Percentiles rank a stretch among this genome's conserved stretches.
Evolutionary conservation across 2,329 filamentous ascomycete species (phyloP).

Genomic region (Fusarium sp.): DNA sequence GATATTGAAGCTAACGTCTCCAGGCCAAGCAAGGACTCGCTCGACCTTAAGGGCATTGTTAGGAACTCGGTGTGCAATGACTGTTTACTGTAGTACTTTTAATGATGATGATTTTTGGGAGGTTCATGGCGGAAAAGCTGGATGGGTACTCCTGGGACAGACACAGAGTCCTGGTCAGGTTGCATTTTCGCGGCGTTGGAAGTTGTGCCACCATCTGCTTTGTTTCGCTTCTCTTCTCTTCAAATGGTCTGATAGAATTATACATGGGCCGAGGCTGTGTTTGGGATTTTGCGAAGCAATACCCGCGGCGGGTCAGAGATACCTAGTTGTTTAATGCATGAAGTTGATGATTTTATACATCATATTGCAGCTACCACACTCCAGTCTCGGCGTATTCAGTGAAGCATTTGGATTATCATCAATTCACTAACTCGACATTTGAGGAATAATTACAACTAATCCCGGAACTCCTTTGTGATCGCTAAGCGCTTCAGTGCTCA

Average conservation of each 20-base stretch:
- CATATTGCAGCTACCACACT: not conserved
- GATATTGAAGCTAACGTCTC: slow-evolving; percentile 12
- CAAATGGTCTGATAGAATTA: slow-evolving; percentile 43
- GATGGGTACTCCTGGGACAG: slow-evolving; percentile 42
- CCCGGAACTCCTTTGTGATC: slow-evolving; percentile 26
- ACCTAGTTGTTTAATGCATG: slow-evolving; percentile 49
- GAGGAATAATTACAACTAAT: slow-evolving; percentile 4
- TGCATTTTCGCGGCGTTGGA: slow-evolving; percentile 51
- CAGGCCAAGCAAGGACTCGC: slow-evolving; percentile 66
- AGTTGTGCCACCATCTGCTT: slow-evolving; percentile 45
- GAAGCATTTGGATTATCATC: slow-evolving; percentile 4
- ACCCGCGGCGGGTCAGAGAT: slow-evolving; percentile 45
- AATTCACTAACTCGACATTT: slow-evolving; percentile 13
- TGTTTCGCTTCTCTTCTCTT: slow-evolving; percentile 34
- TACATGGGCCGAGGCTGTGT: slow-evolving; percentile 36
- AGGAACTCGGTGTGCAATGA: slow-evolving; percentile 18
- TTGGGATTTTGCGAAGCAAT: slow-evolving; percentile 44
- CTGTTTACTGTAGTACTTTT: slow-evolving; percentile 35
- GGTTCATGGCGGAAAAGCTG: slow-evolving; percentile 40
- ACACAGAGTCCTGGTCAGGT: slow-evolving; percentile 40
- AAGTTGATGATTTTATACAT: slow-evolving; percentile 40
- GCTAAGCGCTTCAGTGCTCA: slow-evolving; percentile 18
- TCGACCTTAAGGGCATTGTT: slow-evolving; percentile 52
- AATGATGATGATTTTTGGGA: slow-evolving; percentile 46
- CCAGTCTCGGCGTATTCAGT: not conserved